Evolutionary conservation across 805 yeast species (phyloP), one percentile per base, ranked within the genome.

Genomic region (Novakomyces olei): DNA sequence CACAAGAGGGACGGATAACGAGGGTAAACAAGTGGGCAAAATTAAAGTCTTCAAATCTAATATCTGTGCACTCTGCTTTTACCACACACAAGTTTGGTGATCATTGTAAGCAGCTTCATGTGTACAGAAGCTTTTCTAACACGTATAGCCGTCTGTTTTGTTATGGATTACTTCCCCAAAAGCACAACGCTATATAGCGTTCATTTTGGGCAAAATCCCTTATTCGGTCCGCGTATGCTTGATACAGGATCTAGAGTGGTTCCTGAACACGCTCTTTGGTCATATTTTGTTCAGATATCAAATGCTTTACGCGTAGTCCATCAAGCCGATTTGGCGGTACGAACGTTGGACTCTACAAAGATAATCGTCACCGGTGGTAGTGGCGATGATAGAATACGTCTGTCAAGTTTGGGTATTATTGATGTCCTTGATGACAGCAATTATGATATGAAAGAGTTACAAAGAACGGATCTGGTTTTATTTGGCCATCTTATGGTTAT

Each of bases 31-130:
- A 23, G 5, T 29, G 32, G 32, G 20, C 22, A 10, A 29, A 29
- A 10, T 12, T 29, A 3, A 15, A 18, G 14, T 29, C 32, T 15
- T 25, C 32, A 4, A 7, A 15, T 7, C 15, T 29, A 9, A 16
- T 29, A 14, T 6, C 8, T 5, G 20, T 29, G 2, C n/a, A 12
- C 9, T 23, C 19, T 7, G 32, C 32, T n/a, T 29, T 29, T 18
- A 29, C 32, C 4, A 29, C 32, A 14, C 32, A 17, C 19, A 25
- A 23, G 9, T 29, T 29, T 29, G 12, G 24, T 9, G 22, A 29
- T 15, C 23, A 17, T 3, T 29, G 32, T 29, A 29, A 18, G 32
- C 20, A 6, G 6, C 12, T 8, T 26, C 6, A 7, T 26, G 15
- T 26, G 12, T 29, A 9, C n/a, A 19, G 14, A 20, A 10, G 5